A percentile compares a stretch with the other conserved stretches of the same genome.
Conservation (phyloP, 768 basidiomycete species). For the Amanita subjunquillea region DNA sequence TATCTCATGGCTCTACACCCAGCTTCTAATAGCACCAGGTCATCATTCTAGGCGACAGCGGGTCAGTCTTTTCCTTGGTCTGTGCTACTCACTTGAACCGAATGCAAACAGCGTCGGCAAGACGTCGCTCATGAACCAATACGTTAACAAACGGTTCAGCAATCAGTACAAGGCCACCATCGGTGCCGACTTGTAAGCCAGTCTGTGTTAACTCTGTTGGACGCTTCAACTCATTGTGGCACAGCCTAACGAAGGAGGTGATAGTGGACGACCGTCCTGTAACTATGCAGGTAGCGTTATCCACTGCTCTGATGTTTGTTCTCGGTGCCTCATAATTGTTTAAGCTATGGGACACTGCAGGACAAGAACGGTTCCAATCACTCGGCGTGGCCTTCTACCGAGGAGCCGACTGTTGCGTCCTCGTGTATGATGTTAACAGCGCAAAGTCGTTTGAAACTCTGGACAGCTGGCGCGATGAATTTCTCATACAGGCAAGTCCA, state of each 20-base stretch:
- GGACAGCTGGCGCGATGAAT: slow-evolving; percentile 99
- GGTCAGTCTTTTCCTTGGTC: slow-evolving; percentile 39
- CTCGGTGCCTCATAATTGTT: not conserved
- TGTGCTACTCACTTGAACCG: slow-evolving; percentile 2
- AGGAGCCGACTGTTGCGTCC: slow-evolving; percentile 97
- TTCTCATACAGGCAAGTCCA: slow-evolving; percentile 96
- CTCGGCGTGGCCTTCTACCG: slow-evolving; percentile 98
- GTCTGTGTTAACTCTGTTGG: not conserved
- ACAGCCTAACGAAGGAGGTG: slow-evolving; percentile 92
- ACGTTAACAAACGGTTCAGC: slow-evolving; percentile 99
- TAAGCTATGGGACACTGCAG: slow-evolving; percentile 98
- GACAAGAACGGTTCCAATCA: slow-evolving; percentile 99
- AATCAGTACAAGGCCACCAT: slow-evolving; percentile 99
- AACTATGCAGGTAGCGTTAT: slow-evolving; percentile 81
- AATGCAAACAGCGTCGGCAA: slow-evolving; percentile 72
- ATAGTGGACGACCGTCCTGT: slow-evolving; percentile 97
- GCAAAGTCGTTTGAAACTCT: slow-evolving; percentile 97
- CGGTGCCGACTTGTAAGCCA: slow-evolving; percentile 86
- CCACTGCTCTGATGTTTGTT: slow-evolving; percentile 2
- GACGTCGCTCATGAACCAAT: slow-evolving; percentile 99
- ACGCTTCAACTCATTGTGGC: slow-evolving; percentile 11
- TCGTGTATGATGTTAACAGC: slow-evolving; percentile 99
- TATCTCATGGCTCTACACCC: not conserved
- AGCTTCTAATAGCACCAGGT: slow-evolving; percentile 42
- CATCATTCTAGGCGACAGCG: slow-evolving; percentile 97